These are phyloP conservation scores for Marasmius sp. DNA, from an alignment of 1,284 basidiomycete species.

Conservation along the genomic window DNA sequence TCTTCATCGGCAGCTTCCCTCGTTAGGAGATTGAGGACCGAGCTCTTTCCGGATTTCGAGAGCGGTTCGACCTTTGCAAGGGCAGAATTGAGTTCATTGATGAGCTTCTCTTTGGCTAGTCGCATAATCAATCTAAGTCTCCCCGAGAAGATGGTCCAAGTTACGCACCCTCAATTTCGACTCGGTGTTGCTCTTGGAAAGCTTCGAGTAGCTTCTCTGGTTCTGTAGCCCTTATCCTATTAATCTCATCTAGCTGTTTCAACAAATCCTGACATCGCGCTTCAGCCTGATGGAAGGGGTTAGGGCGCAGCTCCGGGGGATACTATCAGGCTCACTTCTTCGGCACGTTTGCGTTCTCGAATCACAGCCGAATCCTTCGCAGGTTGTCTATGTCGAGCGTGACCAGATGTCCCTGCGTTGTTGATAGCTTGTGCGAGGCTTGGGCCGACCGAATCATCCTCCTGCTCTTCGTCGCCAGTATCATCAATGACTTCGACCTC, in stretches of 20 bases:
- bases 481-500: constrained; percentile 2
- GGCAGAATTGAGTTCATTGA: constrained; percentile 56
- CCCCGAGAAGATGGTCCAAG: constrained; percentile 1
- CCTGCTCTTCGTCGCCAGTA: constrained; percentile 11
- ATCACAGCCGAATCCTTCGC: constrained; percentile 16
- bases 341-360: constrained; percentile 26
- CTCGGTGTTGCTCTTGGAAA: constrained; percentile 48
- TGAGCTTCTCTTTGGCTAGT: constrained; percentile 57
- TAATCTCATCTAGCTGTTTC: constrained; percentile 56
- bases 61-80: constrained; percentile 54
- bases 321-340: constrained; percentile 22
- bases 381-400: constrained; percentile 3
- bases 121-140: background rate
- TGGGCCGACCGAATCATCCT: constrained; percentile 24
- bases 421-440: constrained; percentile 3
- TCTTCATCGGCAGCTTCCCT: constrained; percentile 72
- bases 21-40: constrained; percentile 63
- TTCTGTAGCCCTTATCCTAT: constrained; percentile 58
- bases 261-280: constrained; percentile 47
- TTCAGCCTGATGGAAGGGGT: constrained; percentile 32
- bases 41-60: constrained; percentile 45
- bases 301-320: constrained; percentile 2
- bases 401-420: constrained; percentile 9
- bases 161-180: constrained; percentile 47
- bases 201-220: constrained; percentile 54